phyloP scores from a whole-genome alignment of 176 grass and related monocot species.

The Olyra latifolia region DNA sequence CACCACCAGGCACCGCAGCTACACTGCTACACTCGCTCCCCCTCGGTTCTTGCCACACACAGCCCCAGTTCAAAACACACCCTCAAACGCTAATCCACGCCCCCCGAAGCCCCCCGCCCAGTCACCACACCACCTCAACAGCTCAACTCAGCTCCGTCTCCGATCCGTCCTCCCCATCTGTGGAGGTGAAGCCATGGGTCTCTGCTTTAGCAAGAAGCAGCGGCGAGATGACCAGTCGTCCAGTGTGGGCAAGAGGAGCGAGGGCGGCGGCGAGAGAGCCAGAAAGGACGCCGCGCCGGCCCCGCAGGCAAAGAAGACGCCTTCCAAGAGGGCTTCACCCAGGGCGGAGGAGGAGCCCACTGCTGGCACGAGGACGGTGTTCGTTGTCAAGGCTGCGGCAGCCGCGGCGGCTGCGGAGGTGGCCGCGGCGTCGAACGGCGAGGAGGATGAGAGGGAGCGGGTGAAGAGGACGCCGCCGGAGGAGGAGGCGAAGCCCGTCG shows the following conservation, averaged over 20 bases:
- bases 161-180: not conserved
- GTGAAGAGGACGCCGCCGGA: not conserved
- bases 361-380: slow-evolving; percentile 65
- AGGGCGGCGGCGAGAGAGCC: not conserved
- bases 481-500: slow-evolving; percentile 38
- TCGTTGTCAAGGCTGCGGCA: slow-evolving; percentile 63
- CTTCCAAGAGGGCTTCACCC: slow-evolving; percentile 24
- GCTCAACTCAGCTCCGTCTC: not conserved
- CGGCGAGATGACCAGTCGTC: slow-evolving; percentile 11
- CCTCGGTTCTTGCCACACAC: slow-evolving; percentile 21
- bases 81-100: slow-evolving; percentile 3
- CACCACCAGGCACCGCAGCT: too few species aligned
- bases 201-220: slow-evolving; percentile 94
- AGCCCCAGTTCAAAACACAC: slow-evolving; percentile 11
- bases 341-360: slow-evolving; percentile 41
- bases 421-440: not conserved
- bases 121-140: not conserved
- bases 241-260: slow-evolving; percentile 9
- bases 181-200: slow-evolving; percentile 58
- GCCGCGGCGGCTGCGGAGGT: slow-evolving; percentile 31
- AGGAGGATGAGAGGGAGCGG: not conserved
- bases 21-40: not conserved
- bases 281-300: not conserved
- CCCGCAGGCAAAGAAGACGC: slow-evolving; percentile 20
- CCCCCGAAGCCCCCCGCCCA: not conserved